Evolutionary conservation across 2,329 filamentous ascomycete species (phyloP).

Genomic region (Pseudocercospora macadamiae): DNA sequence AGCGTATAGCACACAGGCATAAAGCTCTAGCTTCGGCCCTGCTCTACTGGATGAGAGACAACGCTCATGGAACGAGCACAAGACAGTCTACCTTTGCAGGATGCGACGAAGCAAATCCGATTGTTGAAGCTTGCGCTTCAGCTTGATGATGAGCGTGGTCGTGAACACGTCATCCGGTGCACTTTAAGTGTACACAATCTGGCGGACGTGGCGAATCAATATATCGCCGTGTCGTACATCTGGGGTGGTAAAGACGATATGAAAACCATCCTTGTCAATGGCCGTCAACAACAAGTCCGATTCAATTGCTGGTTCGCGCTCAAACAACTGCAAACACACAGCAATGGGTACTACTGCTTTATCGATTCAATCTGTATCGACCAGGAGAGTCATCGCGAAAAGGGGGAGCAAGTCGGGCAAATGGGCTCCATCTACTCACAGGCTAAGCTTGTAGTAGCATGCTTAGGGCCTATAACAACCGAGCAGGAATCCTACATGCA

Average conservation of each 20-base stretch:
- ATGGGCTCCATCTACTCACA: conserved; percentile 23
- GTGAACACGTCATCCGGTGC: not conserved
- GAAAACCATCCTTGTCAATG: not conserved
- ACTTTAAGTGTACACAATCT: not conserved
- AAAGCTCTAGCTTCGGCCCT: too few species aligned
- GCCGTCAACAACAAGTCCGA: not conserved
- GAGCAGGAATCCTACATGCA: not conserved
- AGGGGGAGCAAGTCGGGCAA: conserved; percentile 19
- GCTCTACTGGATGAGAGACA: not conserved
- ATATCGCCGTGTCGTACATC: not conserved
- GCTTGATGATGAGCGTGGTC: not conserved
- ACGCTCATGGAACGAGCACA: not conserved
- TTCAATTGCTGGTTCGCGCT: conserved; percentile 10
- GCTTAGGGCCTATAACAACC: not conserved
- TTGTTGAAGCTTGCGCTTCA: not conserved
- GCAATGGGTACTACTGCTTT: conserved; percentile 4
- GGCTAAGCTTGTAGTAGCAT: conserved; percentile 1
- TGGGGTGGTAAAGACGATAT: not conserved
- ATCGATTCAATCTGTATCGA: conserved; percentile 28
- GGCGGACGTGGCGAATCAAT: not conserved
- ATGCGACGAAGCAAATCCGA: not conserved
- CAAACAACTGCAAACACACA: not conserved
- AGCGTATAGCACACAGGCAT: too few species aligned
- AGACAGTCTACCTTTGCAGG: not conserved
- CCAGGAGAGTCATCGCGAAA: conserved; percentile 20